Conservation (phyloP, 73 alveolate genomes). For the Vitrella brassicaformis region DNA sequence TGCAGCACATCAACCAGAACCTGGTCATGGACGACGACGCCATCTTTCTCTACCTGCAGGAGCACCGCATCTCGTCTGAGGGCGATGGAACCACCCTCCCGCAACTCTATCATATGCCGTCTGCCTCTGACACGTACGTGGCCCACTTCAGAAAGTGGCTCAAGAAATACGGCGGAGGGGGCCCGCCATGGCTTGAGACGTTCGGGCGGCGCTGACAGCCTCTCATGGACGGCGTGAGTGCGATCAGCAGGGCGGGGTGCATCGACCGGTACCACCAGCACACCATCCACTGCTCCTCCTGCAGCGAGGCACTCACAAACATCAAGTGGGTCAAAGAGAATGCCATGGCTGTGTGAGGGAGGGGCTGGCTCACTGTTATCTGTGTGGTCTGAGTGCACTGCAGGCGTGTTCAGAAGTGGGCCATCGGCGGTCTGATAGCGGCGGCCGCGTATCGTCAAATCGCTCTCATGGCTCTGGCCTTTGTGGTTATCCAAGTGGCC, state of each 20-base stretch:
- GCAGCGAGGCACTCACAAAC: background rate
- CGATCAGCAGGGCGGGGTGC: background rate
- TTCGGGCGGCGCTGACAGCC: background rate
- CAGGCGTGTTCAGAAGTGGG: too few species aligned
- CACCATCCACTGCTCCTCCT: background rate
- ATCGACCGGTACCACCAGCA: background rate
- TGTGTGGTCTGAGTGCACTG: too few species aligned
- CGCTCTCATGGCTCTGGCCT: too few species aligned
- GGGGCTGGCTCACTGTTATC: too few species aligned
- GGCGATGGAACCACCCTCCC: background rate
- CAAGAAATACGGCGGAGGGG: too few species aligned
- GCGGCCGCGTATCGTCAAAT: too few species aligned
- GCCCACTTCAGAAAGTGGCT: background rate
- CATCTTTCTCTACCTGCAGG: background rate
- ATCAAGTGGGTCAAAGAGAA: background rate
- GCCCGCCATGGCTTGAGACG: slow-evolving; percentile 2
- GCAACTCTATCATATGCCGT: background rate
- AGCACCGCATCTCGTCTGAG: background rate
- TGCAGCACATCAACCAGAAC: background rate
- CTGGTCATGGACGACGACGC: slow-evolving; percentile 3
- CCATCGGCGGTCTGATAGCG: too few species aligned
- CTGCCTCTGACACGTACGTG: slow-evolving; percentile 1
- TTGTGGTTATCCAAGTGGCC: too few species aligned
- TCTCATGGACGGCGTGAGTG: background rate
- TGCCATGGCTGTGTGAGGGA: too few species aligned